Percentiles rank a stretch among this genome's conserved stretches.
These are phyloP conservation scores for Yamadazyma triangularis DNA, from an alignment of 1,139 yeast species.

Conservation along the genomic window DNA sequence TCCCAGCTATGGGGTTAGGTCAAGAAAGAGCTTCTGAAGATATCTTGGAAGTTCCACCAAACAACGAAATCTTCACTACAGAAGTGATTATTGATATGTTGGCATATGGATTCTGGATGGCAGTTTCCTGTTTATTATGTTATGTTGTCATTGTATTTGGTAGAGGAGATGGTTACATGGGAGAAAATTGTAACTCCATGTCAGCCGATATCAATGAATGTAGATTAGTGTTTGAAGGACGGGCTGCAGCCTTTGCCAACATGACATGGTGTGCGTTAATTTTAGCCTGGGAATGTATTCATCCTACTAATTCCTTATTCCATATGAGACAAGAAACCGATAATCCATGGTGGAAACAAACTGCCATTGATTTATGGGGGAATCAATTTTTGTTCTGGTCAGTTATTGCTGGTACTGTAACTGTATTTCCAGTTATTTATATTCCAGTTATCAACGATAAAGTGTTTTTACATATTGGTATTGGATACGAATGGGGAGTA, in stretches of 20 bases:
- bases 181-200: conserved; percentile 53
- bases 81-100: conserved; percentile 72
- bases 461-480: conserved; percentile 73
- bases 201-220: conserved; percentile 32
- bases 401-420: conserved; percentile 61
- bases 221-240: conserved; percentile 65
- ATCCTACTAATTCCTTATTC: conserved; percentile 69
- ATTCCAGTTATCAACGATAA: conserved; percentile 80
- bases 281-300: conserved; percentile 88
- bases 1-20: conserved; percentile 88
- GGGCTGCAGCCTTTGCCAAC: conserved; percentile 77
- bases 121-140: conserved; percentile 63
- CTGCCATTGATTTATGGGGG: conserved; percentile 61
- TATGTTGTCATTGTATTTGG: conserved; percentile 66
- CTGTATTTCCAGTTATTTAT: conserved; percentile 80
- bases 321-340: conserved; percentile 68
- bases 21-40: conserved; percentile 66
- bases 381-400: conserved; percentile 86
- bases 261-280: conserved; percentile 91
- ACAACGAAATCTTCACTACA: conserved; percentile 60
- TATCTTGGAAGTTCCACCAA: conserved; percentile 64
- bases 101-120: conserved; percentile 72
- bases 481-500: conserved; percentile 82
- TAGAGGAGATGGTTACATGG: conserved; percentile 65
- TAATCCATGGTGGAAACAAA: conserved; percentile 53